Percentiles rank a stretch among this genome's conserved stretches.
Conservation (phyloP, 2,329 filamentous ascomycete genomes). For the Macroventuria anomochaeta region DNA sequence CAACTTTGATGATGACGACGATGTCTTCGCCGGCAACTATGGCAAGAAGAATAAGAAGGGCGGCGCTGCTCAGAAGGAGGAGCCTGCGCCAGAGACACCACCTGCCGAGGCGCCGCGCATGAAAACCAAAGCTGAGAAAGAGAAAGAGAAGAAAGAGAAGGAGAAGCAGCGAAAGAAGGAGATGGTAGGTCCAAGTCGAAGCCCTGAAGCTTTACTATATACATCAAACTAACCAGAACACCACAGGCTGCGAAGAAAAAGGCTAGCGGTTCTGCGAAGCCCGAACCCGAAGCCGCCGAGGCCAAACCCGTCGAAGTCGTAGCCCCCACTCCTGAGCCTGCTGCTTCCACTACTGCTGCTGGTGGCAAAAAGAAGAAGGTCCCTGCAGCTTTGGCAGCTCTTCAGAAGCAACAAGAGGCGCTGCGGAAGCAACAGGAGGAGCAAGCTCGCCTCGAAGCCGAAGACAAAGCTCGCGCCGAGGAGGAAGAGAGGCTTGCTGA, state of each 20-base stretch:
- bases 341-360: conserved; percentile 48
- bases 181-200: conserved; percentile 66
- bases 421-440: conserved; percentile 71
- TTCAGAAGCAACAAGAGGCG: conserved; percentile 86
- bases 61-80: conserved; percentile 50
- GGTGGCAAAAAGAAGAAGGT: conserved; percentile 89
- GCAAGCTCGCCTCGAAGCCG: conserved; percentile 62
- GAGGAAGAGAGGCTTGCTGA: conserved; percentile 69
- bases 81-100: conserved; percentile 44
- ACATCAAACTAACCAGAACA: neutral
- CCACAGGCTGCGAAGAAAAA: conserved; percentile 62
- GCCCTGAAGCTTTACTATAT: neutral
- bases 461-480: conserved; percentile 69
- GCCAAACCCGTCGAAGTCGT: conserved; percentile 50
- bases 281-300: conserved; percentile 47
- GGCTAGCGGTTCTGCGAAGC: conserved; percentile 58
- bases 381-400: conserved; percentile 71
- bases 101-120: conserved; percentile 58
- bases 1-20: conserved; percentile 68
- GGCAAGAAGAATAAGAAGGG: conserved; percentile 70
- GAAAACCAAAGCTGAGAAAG: conserved; percentile 97
- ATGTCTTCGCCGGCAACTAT: conserved; percentile 80
- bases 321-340: conserved; percentile 39
- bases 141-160: conserved; percentile 95
- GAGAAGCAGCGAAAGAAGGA: conserved; percentile 99